phyloP scores from a whole-genome alignment of 306 rosid species.

The Nissolia schottii region DNA sequence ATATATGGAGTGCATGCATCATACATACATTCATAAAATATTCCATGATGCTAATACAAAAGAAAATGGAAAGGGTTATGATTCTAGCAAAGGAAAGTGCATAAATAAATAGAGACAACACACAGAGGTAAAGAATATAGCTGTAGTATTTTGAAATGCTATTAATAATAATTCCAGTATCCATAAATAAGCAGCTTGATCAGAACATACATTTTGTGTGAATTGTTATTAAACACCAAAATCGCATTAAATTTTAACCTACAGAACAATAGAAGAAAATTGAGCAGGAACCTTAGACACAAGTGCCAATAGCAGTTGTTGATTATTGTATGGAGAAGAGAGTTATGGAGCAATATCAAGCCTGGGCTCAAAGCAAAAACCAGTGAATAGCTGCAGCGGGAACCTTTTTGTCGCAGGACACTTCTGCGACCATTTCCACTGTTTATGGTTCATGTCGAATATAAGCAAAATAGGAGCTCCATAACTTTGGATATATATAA shows the following conservation, averaged over 20 bases:
- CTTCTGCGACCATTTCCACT: slow-evolving; percentile 93
- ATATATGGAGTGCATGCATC: background rate
- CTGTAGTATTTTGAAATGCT: slow-evolving; percentile 32
- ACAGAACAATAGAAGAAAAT: slow-evolving; percentile 22
- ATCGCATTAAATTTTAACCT: slow-evolving; percentile 24
- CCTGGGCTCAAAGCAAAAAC: slow-evolving; percentile 89
- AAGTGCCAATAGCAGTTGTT: slow-evolving; percentile 15
- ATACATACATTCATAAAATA: no score
- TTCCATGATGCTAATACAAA: background rate
- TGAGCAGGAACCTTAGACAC: slow-evolving; percentile 17
- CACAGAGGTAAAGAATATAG: background rate
- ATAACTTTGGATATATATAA: slow-evolving; percentile 80
- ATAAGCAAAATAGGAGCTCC: slow-evolving; percentile 83
- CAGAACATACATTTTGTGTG: slow-evolving; percentile 50
- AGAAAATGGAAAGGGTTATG: background rate
- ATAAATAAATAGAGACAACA: background rate
- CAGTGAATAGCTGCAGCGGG: slow-evolving; percentile 85
- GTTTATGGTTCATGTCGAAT: slow-evolving; percentile 56
- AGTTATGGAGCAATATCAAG: slow-evolving; percentile 68
- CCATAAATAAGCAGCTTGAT: slow-evolving; percentile 47
- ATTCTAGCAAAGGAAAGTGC: background rate
- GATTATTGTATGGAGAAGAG: slow-evolving; percentile 22
- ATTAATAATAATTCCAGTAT: slow-evolving; percentile 49
- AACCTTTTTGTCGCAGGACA: slow-evolving; percentile 80
- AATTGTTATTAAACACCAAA: slow-evolving; percentile 28